These are phyloP conservation scores for Mycena metata DNA, from an alignment of 768 basidiomycete genomes.

Conservation along the genomic window DNA sequence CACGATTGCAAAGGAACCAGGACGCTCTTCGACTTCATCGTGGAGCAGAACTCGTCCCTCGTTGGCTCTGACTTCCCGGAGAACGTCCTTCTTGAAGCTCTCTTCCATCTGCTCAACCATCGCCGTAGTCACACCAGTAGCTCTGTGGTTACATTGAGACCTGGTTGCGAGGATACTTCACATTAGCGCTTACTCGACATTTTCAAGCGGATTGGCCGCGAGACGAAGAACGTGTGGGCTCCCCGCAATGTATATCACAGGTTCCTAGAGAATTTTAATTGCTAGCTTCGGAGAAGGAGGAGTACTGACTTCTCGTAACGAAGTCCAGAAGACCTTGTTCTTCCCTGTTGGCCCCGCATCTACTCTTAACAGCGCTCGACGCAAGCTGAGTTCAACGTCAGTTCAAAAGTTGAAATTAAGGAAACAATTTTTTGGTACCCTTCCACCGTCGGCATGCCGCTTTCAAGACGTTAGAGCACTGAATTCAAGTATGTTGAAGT, in stretches of 20 bases:
- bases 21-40: constrained; percentile 94
- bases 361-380: constrained; percentile 82
- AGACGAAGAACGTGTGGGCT: constrained; percentile 92
- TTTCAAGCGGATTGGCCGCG: constrained; percentile 89
- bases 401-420: constrained; percentile 6
- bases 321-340: constrained; percentile 93
- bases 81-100: constrained; percentile 88
- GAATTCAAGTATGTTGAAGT: constrained; percentile 12
- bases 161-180: background rate
- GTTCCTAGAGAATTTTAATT: constrained; percentile 69
- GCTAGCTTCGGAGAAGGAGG: background rate
- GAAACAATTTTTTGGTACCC: constrained; percentile 62
- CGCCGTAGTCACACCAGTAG: constrained; percentile 92
- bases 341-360: constrained; percentile 83
- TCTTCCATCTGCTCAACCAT: constrained; percentile 95
- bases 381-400: constrained; percentile 62
- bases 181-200: constrained; percentile 83
- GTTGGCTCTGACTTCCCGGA: constrained; percentile 80
- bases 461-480: constrained; percentile 47
- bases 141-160: constrained; percentile 59
- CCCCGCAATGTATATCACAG: constrained; percentile 91
- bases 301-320: constrained; percentile 80
- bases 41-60: constrained; percentile 90
- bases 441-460: constrained; percentile 95
- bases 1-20: constrained; percentile 90